Base-by-base conservation (phyloP, 441 rosid species). In the Raphanus hybrid region DNA sequence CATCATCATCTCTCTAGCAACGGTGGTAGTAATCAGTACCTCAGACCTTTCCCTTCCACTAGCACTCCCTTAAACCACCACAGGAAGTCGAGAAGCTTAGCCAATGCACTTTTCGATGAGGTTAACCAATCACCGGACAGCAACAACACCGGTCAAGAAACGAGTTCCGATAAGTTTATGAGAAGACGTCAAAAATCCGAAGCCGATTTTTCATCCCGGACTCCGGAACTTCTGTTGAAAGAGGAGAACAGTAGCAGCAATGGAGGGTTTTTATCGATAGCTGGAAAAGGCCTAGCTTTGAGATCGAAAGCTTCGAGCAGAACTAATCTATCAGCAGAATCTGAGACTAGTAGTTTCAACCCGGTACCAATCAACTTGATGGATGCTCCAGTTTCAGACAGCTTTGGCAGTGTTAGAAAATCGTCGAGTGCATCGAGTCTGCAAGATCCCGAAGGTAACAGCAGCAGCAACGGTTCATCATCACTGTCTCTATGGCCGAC, bases 151-250 rank as follows among this genome's bases (percentile, higher is more conserved):
- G 18, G 63, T 32, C 78, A 69, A 18, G 91, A 88, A 41, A 23
- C 54, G 3, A 80, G 82, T 26, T 37, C 85, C 6, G 87, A 83
- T 50, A 85, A 87, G 74, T 67, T 84, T 37, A 69, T 75, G 2
- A 82, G 96, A 76, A 83, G 96, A 78, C 95, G 84, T 11, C 97
- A 88, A 79, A 95, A 91, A 78, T 87, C 87, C 4, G 89, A 80
- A 61, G 77, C 77, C 1, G 85, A 85, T 66, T 85, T 83, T 26
- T 15, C 68, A 71, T 60, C 78, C 18, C 39, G 69, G 37, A 78
- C 87, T 48, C 90, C 92, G 20, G 90, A 84, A 57, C 84, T 60
- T 79, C 61, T 87, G 64, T n/a, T 86, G 76, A 85, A 85, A 81
- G 87, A 84, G 75, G 90, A 87, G 58, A 80, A 69, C 71, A 27